Percentiles rank a stretch among this genome's conserved stretches.
These are phyloP conservation scores for Chaetomium cochliodes DNA, from an alignment of 495 filamentous ascomycete genomes.

Conservation along the genomic window DNA sequence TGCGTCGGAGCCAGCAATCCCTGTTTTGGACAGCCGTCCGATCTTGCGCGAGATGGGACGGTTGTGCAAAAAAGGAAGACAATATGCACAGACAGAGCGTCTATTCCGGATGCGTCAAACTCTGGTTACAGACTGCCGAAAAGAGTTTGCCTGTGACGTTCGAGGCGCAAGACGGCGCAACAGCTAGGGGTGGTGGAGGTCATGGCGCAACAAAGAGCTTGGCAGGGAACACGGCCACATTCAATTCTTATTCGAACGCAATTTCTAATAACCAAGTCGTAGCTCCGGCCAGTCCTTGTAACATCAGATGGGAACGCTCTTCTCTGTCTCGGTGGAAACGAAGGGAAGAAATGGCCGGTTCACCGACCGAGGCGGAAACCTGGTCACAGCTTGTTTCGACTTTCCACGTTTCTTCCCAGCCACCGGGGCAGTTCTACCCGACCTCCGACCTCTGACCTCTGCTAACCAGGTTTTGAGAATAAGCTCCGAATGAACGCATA, in stretches of 20 bases:
- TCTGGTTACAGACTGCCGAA: neutral
- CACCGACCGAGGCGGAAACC: neutral
- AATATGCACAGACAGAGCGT: neutral
- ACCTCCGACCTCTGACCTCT: neutral
- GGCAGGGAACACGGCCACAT: too few species aligned
- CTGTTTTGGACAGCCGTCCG: neutral
- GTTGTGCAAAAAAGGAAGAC: neutral
- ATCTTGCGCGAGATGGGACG: neutral
- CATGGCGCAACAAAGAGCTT: too few species aligned
- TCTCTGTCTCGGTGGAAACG: too few species aligned
- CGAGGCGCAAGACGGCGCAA: neutral
- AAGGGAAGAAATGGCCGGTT: neutral
- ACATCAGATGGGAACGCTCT: too few species aligned
- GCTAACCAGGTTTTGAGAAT: slow-evolving; percentile 5
- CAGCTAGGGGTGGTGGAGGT: too few species aligned
- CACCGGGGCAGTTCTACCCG: neutral
- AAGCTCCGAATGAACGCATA: neutral
- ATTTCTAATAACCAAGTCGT: too few species aligned
- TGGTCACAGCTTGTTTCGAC: neutral
- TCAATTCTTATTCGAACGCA: too few species aligned
- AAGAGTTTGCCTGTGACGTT: neutral
- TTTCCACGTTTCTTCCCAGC: neutral
- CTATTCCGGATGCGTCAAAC: neutral
- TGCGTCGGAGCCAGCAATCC: neutral
- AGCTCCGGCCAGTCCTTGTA: too few species aligned